These are phyloP conservation scores for Aspergillus homomorphus DNA, from an alignment of 495 filamentous ascomycete species.

Conservation along the genomic window DNA sequence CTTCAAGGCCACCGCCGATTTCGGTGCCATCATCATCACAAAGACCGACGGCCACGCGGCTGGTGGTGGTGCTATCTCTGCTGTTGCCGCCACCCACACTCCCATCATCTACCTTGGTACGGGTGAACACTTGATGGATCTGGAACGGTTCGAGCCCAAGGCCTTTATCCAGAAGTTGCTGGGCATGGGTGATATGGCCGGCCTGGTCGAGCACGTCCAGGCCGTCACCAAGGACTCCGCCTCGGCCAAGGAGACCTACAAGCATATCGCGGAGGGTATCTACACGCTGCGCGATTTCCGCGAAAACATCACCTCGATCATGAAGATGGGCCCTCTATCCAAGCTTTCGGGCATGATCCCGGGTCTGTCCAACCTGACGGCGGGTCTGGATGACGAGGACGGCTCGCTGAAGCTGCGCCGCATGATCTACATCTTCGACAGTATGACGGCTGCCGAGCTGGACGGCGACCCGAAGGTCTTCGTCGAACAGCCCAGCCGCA, in stretches of 20 bases:
- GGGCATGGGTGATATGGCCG: conserved; percentile 96
- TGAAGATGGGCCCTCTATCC: conserved; percentile 98
- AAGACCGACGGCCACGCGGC: conserved; percentile 96
- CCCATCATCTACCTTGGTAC: conserved; percentile 98
- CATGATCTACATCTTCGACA: conserved; percentile 99
- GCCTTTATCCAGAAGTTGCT: conserved; percentile 88
- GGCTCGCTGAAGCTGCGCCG: conserved; percentile 87
- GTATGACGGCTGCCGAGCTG: conserved; percentile 92
- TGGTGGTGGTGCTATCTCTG: conserved; percentile 96
- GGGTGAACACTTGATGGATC: conserved; percentile 92
- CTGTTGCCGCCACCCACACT: conserved; percentile 92
- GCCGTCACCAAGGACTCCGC: conserved; percentile 81
- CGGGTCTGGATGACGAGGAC: conserved; percentile 95
- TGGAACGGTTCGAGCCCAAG: conserved; percentile 88
- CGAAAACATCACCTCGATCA: conserved; percentile 94
- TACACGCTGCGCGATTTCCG: conserved; percentile 94
- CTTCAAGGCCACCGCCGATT: conserved; percentile 97
- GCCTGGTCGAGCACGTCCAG: conserved; percentile 95
- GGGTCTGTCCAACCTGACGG: conserved; percentile 86
- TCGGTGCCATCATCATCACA: conserved; percentile 97
- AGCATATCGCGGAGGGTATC: conserved; percentile 93
- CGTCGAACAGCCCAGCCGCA: conserved; percentile 85
- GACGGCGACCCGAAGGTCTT: conserved; percentile 95
- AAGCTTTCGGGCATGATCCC: conserved; percentile 99
- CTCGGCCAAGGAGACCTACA: conserved; percentile 92